Conservation (phyloP, 768 basidiomycete genomes). For the Clathrus columnatus region DNA sequence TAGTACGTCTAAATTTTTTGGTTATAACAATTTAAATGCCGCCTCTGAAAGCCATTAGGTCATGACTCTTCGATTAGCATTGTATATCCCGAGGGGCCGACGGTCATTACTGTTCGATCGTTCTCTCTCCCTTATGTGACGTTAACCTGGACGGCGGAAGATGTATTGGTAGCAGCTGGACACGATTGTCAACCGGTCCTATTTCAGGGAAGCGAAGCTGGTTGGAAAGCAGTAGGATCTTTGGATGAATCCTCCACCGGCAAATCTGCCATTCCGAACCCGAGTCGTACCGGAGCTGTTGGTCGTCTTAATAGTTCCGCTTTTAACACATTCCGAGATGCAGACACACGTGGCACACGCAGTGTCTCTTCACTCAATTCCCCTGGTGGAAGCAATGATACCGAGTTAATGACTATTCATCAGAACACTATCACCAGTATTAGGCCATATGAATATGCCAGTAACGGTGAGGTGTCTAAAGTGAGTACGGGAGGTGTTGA, state of each 20-base stretch:
- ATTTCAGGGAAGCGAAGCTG: slow-evolving; percentile 63
- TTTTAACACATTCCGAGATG: slow-evolving; percentile 88
- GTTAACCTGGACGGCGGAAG: slow-evolving; percentile 79
- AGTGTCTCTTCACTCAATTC: slow-evolving; percentile 25
- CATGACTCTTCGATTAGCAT: slow-evolving; percentile 92
- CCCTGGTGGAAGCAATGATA: slow-evolving; percentile 35
- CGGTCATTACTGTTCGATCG: slow-evolving; percentile 64
- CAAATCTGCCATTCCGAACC: slow-evolving; percentile 32
- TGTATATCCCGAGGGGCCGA: slow-evolving; percentile 69
- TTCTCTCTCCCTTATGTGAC: slow-evolving; percentile 76
- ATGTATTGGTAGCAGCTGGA: slow-evolving; percentile 80
- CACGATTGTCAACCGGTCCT: slow-evolving; percentile 96
- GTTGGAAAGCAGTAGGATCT: slow-evolving; percentile 75
- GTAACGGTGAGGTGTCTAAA: slow-evolving; percentile 49
- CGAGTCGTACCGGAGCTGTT: slow-evolving; percentile 24
- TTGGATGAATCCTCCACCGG: slow-evolving; percentile 69
- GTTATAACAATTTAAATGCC: no score
- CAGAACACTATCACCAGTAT: slow-evolving; percentile 98
- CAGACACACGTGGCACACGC: slow-evolving; percentile 65
- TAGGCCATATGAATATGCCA: slow-evolving; percentile 56
- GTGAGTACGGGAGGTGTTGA: slow-evolving; percentile 93
- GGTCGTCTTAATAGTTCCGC: slow-evolving; percentile 88
- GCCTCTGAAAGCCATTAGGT: no score
- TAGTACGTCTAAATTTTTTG: no score
- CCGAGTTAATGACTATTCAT: slow-evolving; percentile 82